phyloP scores from a whole-genome alignment of 2,329 filamentous ascomycete genomes.

The Emergomyces orientalis region DNA sequence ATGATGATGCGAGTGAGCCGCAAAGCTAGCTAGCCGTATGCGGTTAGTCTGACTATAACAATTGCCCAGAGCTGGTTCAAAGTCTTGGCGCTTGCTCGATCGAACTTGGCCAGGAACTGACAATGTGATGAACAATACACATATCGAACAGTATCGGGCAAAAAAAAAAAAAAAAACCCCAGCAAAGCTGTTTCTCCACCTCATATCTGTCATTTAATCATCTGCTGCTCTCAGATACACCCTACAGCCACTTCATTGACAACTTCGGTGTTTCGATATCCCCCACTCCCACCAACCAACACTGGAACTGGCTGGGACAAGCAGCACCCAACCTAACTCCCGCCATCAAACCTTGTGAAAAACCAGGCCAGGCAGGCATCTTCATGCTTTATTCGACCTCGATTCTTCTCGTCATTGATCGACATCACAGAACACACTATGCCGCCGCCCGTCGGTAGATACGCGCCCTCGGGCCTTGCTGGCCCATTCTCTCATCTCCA shows the following conservation, averaged over 20 bases:
- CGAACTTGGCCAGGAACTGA: neutral
- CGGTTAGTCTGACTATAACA: neutral
- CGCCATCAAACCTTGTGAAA: conserved; percentile 9
- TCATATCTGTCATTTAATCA: neutral
- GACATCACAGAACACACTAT: conserved; percentile 33
- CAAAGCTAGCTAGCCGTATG: neutral
- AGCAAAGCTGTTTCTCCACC: neutral
- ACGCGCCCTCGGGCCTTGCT: conserved; percentile 48
- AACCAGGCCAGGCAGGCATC: conserved; percentile 10
- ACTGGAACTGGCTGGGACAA: neutral
- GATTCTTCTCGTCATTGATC: conserved; percentile 14
- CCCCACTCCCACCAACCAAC: too few species aligned
- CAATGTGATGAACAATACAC: neutral
- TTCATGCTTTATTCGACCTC: conserved; percentile 18
- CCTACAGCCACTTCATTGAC: neutral
- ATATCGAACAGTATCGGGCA: neutral
- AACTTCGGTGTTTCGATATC: neutral
- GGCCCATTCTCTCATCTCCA: conserved; percentile 52
- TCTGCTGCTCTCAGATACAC: neutral
- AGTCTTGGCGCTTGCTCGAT: neutral
- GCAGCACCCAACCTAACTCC: neutral
- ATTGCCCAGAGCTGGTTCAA: neutral
- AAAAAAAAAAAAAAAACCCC: neutral
- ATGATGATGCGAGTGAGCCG: neutral
- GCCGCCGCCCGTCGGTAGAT: conserved; percentile 51